Conservation (phyloP, 2,329 filamentous ascomycete genomes). For the Endothia cerciana region DNA sequence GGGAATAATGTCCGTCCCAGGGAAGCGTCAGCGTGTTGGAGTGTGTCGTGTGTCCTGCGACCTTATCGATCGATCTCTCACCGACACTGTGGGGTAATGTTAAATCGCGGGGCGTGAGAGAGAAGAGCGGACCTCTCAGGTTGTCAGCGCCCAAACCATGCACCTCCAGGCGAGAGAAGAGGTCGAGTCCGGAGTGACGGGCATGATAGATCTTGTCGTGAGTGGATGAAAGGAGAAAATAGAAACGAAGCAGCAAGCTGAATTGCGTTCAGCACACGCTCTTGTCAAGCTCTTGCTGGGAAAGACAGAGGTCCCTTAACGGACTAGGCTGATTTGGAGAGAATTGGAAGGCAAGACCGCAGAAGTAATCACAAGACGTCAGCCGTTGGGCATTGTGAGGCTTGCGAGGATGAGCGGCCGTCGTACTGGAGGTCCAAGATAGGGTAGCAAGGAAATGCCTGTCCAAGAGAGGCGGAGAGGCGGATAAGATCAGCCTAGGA, state of each 20-base stretch:
- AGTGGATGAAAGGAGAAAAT: constrained; percentile 17
- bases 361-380: constrained; percentile 24
- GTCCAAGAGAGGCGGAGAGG: constrained; percentile 14
- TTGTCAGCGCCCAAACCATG: constrained; percentile 48
- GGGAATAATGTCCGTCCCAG: constrained; percentile 8
- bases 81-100: constrained; percentile 36
- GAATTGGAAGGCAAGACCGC: constrained; percentile 14
- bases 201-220: constrained; percentile 50
- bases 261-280: constrained; percentile 22
- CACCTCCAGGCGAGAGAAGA: constrained; percentile 51
- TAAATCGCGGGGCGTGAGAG: constrained; percentile 36
- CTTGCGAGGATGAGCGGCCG: constrained; percentile 24
- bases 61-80: constrained; percentile 33
- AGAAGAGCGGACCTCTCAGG: constrained; percentile 41
- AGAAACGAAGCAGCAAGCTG: constrained; percentile 16
- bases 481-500: constrained; percentile 15
- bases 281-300: constrained; percentile 16
- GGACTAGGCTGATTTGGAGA: constrained; percentile 15
- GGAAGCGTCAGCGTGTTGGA: constrained; percentile 2
- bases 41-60: constrained; percentile 26
- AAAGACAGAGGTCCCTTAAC: constrained; percentile 5
- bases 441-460: constrained; percentile 30
- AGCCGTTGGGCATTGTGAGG: constrained; percentile 25
- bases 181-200: constrained; percentile 45
- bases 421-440: constrained; percentile 19